Evolutionary conservation across 331 rosid species (phyloP), one percentile per base, ranked within the genome.

Genomic region (Quercus tomentella): DNA sequence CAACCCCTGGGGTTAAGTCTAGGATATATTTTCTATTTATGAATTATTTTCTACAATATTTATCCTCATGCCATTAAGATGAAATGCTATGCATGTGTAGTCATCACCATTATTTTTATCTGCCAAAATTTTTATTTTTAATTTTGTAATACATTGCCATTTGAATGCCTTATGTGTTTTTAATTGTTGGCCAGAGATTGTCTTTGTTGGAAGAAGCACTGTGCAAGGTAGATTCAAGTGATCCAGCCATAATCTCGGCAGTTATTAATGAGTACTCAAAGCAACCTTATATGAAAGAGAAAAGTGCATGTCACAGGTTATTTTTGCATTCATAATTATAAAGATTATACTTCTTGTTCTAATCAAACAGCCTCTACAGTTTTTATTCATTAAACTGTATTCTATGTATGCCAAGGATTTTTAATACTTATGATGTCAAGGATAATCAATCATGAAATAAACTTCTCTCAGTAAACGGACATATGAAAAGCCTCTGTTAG

Each of bases 121-220:
- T 33, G 22, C 51, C 25, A 31, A 33, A 20, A 12, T 12, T 20
- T 67, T 33, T 33, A 7, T 58, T 51, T 68, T 81, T 73, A 68
- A 6, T 69, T 51, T 41, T 71, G 9, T 51, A 25, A 18, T 14
- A 30, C 49, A 9, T 21, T 52, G 58, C 81, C 18, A 60, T 70
- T 85, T 33, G 54, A 79, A 67, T 75, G 16, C 58, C 26, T 55
- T 41, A 14, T 84, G 57, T 70, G 80, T 63, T 75, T 76, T 69
- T 74, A 12, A 71, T 84, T 81, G 41, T 63, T 82, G 72, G 10
- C 80, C 90, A 93, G 99, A 90, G 83, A 66, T 74, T 96, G 80
- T 60, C 86, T 76, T 55, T 72, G 63, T 82, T 96, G 84, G 99
- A 96, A 90, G 98, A 89, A 88, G 91, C 86, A 30, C 87, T 93